These are phyloP conservation scores for Rhodotorula mucilaginosa DNA, from an alignment of 1,284 basidiomycete genomes.

Conservation along the genomic window DNA sequence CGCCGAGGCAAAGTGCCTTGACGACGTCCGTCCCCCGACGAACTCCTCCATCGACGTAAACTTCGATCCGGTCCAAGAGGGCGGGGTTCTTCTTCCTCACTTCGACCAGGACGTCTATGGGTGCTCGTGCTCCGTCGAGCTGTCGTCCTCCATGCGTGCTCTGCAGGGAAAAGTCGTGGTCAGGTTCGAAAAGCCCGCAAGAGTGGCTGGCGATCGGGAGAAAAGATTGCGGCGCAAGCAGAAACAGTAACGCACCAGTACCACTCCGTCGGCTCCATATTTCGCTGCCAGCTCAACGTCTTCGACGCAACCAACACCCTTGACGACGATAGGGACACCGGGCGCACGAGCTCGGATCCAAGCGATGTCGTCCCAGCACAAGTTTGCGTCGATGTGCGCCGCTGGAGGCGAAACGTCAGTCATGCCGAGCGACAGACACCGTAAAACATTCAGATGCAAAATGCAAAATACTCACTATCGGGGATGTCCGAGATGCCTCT, in stretches of 20 bases:
- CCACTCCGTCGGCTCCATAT: slow-evolving; percentile 55
- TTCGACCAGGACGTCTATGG: slow-evolving; percentile 47
- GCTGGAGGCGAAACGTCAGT: neutral
- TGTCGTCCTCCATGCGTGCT: slow-evolving; percentile 24
- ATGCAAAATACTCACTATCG: slow-evolving; percentile 3
- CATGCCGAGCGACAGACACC: neutral
- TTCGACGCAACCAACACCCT: slow-evolving; percentile 56
- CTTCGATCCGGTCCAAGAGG: slow-evolving; percentile 64
- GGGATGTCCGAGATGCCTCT: slow-evolving; percentile 17
- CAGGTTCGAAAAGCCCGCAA: neutral
- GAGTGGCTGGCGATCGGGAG: neutral
- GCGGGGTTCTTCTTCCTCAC: slow-evolving; percentile 69
- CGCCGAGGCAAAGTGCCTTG: slow-evolving; percentile 87
- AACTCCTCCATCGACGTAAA: slow-evolving; percentile 86
- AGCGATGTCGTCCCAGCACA: slow-evolving; percentile 46
- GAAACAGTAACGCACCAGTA: slow-evolving; percentile 21
- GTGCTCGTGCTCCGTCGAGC: slow-evolving; percentile 40
- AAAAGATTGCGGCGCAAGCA: no score
- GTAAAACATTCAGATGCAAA: neutral
- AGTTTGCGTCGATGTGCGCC: slow-evolving; percentile 21
- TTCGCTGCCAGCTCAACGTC: slow-evolving; percentile 63
- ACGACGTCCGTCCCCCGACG: slow-evolving; percentile 82
- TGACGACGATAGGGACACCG: slow-evolving; percentile 53
- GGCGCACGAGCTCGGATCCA: slow-evolving; percentile 52
- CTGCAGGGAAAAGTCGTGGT: neutral